A percentile compares a stretch with the other conserved stretches of the same genome.
phyloP scores from a whole-genome alignment of 768 basidiomycete species.

The Paxillus ammoniavirescens region DNA sequence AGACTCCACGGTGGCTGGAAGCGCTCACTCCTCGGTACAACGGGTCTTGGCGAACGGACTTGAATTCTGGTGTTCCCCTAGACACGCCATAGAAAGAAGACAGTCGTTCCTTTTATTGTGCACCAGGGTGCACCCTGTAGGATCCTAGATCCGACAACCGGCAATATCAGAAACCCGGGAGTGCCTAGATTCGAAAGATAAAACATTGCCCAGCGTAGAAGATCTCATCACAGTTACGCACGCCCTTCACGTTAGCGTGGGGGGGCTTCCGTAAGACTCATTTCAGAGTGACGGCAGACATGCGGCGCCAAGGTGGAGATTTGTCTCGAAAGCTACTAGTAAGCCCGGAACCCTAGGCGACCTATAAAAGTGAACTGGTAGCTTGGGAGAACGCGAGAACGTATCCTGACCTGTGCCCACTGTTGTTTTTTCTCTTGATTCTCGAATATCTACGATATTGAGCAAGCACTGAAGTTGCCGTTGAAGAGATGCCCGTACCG shows the following conservation, averaged over 20 bases:
- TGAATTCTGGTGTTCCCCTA: too few relatives aligned
- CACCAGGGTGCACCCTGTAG: too few relatives aligned
- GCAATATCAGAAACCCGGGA: too few relatives aligned
- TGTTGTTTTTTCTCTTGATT: background rate
- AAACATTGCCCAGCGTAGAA: too few relatives aligned
- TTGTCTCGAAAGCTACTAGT: background rate
- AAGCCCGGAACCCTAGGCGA: background rate
- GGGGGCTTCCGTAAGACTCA: background rate
- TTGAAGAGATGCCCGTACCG: conserved; percentile 21
- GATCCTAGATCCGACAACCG: too few relatives aligned
- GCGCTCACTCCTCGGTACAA: too few relatives aligned
- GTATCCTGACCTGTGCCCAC: background rate
- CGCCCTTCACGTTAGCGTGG: background rate
- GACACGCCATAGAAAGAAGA: too few relatives aligned
- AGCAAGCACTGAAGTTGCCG: background rate
- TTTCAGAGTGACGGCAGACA: background rate
- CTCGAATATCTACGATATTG: background rate
- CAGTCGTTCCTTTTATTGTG: too few relatives aligned
- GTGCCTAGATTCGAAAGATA: too few relatives aligned
- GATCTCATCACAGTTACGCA: too few relatives aligned
- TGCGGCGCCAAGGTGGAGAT: conserved; percentile 23
- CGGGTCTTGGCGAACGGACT: too few relatives aligned
- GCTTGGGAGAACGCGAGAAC: background rate
- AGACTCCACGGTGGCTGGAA: too few relatives aligned
- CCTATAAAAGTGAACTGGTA: background rate